Conservation (phyloP, 306 rosid genomes). For the Rubus idaeus region DNA sequence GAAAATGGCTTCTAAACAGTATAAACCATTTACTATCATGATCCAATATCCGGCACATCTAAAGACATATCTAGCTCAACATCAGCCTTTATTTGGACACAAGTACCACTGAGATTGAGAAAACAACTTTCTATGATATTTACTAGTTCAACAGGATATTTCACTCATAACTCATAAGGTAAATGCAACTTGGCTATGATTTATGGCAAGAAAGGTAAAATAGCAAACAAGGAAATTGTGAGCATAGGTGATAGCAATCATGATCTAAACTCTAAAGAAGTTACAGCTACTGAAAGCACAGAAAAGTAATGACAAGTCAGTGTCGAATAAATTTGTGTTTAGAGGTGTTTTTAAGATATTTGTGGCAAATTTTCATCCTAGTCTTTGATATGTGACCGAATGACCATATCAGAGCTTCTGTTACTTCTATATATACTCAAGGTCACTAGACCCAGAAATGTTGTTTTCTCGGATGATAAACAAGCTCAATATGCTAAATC, state of each 20-base stretch:
- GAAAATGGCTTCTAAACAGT: not conserved
- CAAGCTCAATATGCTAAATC: not conserved
- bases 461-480: not conserved
- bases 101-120: conserved; percentile 4
- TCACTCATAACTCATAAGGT: not conserved
- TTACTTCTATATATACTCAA: not conserved
- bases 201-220: not conserved
- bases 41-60: not conserved
- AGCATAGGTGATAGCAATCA: not conserved
- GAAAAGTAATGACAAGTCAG: not conserved
- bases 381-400: not conserved
- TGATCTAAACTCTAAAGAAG: not conserved
- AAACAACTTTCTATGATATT: not conserved
- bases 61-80: not conserved
- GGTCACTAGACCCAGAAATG: not conserved
- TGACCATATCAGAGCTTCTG: not conserved
- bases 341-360: not conserved
- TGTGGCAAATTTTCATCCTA: not conserved
- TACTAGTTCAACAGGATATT: not conserved
- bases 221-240: not conserved
- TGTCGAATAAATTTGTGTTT: not conserved
- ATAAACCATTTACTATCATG: not conserved
- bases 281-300: not conserved
- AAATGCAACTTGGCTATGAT: not conserved
- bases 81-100: not conserved